Percentiles rank a stretch among this genome's conserved stretches.
These are phyloP conservation scores for Pythium volutum DNA, from an alignment of 352 stramenopile species.

Conservation along the genomic window DNA sequence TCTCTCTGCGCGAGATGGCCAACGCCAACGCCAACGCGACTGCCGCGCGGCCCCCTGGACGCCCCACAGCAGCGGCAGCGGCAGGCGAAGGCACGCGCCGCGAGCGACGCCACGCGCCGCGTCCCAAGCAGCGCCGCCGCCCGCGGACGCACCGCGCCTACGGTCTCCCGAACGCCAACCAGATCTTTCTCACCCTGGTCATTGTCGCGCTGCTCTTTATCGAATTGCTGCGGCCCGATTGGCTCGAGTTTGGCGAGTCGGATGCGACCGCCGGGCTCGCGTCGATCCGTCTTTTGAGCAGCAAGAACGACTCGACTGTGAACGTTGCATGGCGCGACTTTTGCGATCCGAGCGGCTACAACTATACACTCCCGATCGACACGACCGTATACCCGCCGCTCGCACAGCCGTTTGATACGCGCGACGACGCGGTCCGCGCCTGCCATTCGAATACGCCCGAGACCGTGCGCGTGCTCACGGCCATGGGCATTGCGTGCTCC, in stretches of 20 bases:
- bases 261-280: constrained; percentile 57
- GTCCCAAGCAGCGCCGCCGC: constrained; percentile 1
- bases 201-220: constrained; percentile 59
- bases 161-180: constrained; percentile 80
- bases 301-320: constrained; percentile 31
- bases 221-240: constrained; percentile 54
- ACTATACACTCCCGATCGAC: constrained; percentile 30
- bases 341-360: constrained; percentile 31
- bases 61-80: not conserved
- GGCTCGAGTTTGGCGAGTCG: constrained; percentile 44
- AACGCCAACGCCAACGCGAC: not conserved
- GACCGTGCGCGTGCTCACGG: constrained; percentile 44
- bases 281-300: constrained; percentile 36
- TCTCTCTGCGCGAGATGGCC: not conserved
- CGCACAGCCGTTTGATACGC: constrained; percentile 10
- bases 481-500: constrained; percentile 41
- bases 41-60: too few species aligned
- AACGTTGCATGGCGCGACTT: constrained; percentile 53
- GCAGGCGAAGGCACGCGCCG: not conserved
- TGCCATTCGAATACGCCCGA: constrained; percentile 21
- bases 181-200: constrained; percentile 66
- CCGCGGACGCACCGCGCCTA: constrained; percentile 53
- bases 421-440: constrained; percentile 16
- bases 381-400: constrained; percentile 12
- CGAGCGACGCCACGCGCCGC: not conserved